These are phyloP conservation scores for Candida krabiensis DNA, from an alignment of 805 yeast genomes.

Conservation along the genomic window DNA sequence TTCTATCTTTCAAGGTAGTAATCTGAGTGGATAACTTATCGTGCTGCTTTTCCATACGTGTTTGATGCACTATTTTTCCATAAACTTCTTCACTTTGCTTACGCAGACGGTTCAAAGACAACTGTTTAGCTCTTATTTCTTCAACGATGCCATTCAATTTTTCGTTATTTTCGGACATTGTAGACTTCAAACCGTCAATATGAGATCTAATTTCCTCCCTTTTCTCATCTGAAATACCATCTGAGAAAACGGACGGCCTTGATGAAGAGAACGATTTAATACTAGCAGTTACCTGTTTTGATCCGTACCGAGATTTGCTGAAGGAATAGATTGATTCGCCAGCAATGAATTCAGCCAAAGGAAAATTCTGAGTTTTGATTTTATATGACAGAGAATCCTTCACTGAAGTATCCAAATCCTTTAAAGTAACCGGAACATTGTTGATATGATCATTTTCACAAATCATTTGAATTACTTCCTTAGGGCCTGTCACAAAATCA, in stretches of 20 bases:
- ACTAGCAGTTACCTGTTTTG: conserved; percentile 47
- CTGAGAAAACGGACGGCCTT: conserved; percentile 31
- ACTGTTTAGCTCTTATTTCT: conserved; percentile 7
- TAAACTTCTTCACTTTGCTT: conserved; percentile 9
- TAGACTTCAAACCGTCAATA: conserved; percentile 13
- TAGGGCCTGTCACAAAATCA: conserved; percentile 75
- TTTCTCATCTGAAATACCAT: conserved; percentile 33
- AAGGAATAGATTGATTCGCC: conserved; percentile 55
- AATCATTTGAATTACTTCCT: conserved; percentile 68
- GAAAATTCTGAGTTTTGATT: conserved; percentile 39
- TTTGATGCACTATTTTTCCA: conserved; percentile 16
- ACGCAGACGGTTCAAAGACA: conserved; percentile 7
- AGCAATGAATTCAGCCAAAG: conserved; percentile 58
- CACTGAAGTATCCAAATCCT: conserved; percentile 43
- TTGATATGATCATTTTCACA: conserved; percentile 52
- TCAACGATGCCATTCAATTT: conserved; percentile 1
- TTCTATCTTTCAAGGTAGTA: conserved; percentile 17
- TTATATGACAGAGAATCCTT: conserved; percentile 35
- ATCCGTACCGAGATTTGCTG: conserved; percentile 63
- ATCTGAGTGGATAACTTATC: conserved; percentile 17
- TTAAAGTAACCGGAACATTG: conserved; percentile 60
- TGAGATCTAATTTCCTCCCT: conserved; percentile 15
- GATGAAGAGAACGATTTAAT: conserved; percentile 31
- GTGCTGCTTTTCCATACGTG: conserved; percentile 11
- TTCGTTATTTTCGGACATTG: conserved; percentile 11